Evolutionary conservation across 2,329 filamentous ascomycete species (phyloP).

Genomic region (Dactylellina drechsleri): DNA sequence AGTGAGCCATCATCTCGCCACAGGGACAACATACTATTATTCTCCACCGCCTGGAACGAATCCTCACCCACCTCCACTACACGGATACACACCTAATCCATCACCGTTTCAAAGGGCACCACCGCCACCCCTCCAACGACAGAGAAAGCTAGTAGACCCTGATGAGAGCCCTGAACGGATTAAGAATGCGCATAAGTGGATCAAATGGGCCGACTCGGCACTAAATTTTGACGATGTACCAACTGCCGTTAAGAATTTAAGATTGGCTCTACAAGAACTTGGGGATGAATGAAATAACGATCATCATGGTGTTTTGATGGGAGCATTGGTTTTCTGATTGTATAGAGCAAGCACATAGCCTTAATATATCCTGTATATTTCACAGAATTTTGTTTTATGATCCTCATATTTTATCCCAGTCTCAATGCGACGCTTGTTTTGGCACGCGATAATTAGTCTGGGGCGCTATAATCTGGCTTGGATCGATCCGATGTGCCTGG

Average conservation of each 20-base stretch:
- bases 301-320: neutral
- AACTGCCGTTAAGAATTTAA: slow-evolving; percentile 86
- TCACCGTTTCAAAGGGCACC: slow-evolving; percentile 40
- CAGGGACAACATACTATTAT: slow-evolving; percentile 26
- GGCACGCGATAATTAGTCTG: too few species aligned
- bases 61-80: slow-evolving; percentile 25
- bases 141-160: slow-evolving; percentile 56
- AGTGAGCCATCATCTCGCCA: slow-evolving; percentile 3
- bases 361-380: slow-evolving; percentile 1
- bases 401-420: too few species aligned
- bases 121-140: slow-evolving; percentile 59
- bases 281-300: slow-evolving; percentile 66
- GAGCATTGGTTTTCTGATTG: neutral
- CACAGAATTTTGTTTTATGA: too few species aligned
- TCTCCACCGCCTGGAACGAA: slow-evolving; percentile 13
- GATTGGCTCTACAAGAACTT: slow-evolving; percentile 75
- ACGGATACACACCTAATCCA: slow-evolving; percentile 59
- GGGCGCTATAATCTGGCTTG: too few species aligned
- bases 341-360: neutral
- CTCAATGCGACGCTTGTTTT: too few species aligned
- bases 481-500: too few species aligned
- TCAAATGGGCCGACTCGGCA: slow-evolving; percentile 95
- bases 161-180: slow-evolving; percentile 77
- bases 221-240: slow-evolving; percentile 95
- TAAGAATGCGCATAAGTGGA: slow-evolving; percentile 87